Evolutionary conservation across 2,329 filamentous ascomycete genomes (phyloP), one percentile per base, ranked within the genome.

Genomic region (Aspergillus neoniger): DNA sequence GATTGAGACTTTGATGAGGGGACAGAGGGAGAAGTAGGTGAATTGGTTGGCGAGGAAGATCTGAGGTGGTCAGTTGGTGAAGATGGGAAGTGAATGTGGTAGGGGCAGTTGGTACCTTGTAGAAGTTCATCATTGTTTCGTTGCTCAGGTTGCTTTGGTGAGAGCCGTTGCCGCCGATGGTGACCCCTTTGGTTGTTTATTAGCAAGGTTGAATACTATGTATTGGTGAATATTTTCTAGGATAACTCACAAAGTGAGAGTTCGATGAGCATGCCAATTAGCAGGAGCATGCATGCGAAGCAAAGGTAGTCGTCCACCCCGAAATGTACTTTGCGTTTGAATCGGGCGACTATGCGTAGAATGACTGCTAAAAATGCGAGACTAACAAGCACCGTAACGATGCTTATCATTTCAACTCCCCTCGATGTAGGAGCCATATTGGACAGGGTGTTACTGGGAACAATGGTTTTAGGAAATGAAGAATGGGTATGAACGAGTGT

Each of bases 21-120:
- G 72, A 36, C 71, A 72, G 41, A 74, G 65, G 10, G 72, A 15
- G 62, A 74, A 74, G 58, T 74, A 74, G 30, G 70, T 72, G 61
- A 74, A 74, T 61, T 73, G 68, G 58, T 74, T 74, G 52, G 72
- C 67, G 7, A 74, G 67, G 66, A 74, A 74, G 61, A 74, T 72
- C 71, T 73, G 21, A 32, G 44, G 48, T 53, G 41, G 57, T 41
- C 17, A 19, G 21, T 38, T 36, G n/a, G 14, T 3, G 49, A 51
- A n/a, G 6, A 7, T 3, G 7, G 10, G 9, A 7, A 28, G 48
- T 41, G 12, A 7, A 4, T 8, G 3, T 4, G 5, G 10, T 32
- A 32, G 43, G 41, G 12, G 15, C 5, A 2, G 15, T 4, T 9
- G 2, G 32, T 67, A 72, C 72, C 66, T 74, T 74, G 59, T 63